A percentile compares a stretch with the other conserved stretches of the same genome.
Conservation (phyloP, 139 green algal species). For the Nannochloris sp. region DNA sequence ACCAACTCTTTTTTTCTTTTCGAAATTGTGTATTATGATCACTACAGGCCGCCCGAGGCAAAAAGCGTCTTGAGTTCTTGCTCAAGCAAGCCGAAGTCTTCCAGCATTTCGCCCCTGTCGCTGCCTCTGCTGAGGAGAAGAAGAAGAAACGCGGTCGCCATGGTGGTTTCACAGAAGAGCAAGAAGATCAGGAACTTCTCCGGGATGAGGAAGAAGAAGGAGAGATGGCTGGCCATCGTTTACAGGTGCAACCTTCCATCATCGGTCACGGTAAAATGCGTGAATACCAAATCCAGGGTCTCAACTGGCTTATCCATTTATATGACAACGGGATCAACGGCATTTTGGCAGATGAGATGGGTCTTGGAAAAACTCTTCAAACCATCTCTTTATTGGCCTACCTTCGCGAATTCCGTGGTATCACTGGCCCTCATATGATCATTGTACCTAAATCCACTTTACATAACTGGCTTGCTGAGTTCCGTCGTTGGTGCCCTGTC, state of each 20-base stretch:
- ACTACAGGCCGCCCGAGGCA: conserved; percentile 58
- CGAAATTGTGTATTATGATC: neutral
- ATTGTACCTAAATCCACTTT: conserved; percentile 98
- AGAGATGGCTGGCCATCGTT: conserved; percentile 56
- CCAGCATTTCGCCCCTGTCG: conserved; percentile 81
- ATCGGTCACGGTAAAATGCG: conserved; percentile 89
- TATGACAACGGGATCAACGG: conserved; percentile 99
- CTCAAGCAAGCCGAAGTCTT: conserved; percentile 97
- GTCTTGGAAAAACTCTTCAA: conserved; percentile 97
- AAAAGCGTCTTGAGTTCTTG: conserved; percentile 84
- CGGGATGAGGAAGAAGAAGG: conserved; percentile 72
- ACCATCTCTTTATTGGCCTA: conserved; percentile 96
- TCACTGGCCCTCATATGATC: conserved; percentile 94
- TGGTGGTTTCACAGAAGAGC: conserved; percentile 68
- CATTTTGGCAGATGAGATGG: conserved; percentile 99
- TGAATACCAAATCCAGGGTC: conserved; percentile 97
- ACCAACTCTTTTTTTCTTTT: neutral
- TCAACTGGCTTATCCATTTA: conserved; percentile 99
- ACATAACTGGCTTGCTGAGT: conserved; percentile 99
- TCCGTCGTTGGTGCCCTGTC: conserved; percentile 86
- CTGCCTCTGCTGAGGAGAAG: neutral
- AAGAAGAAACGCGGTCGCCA: conserved; percentile 53
- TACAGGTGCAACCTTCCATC: conserved; percentile 73
- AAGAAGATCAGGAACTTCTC: conserved; percentile 90
- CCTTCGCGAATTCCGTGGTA: conserved; percentile 92